Base-by-base conservation (phyloP, 2,329 filamentous ascomycete genomes). In the Alternaria dauci region DNA sequence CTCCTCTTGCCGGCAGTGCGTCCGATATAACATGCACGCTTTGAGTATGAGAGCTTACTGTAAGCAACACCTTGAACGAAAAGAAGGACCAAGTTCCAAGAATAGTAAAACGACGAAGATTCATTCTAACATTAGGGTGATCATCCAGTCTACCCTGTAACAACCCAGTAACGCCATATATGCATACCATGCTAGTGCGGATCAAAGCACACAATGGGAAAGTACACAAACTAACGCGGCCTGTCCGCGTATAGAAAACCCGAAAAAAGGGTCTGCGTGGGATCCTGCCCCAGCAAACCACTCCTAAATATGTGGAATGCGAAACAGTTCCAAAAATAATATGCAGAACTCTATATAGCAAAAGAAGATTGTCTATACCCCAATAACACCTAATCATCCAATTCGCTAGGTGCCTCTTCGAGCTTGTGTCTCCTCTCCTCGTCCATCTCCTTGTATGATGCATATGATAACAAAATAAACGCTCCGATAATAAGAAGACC, bases 371-470 rank as follows among this genome's bases (percentile, higher is more conserved):
- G 34, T 42, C 12, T 25, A 42, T 12, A 25, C 12, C 11, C 20
- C 23, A 11, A 42, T 25, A 18, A 9, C 30, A 25, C 53, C 58
- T 73, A 77, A 30, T 81, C 80, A 20, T 83, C 82, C 25, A 79
- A 63, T 62, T 83, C 82, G 34, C 78, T 81, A 53, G 81, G 81
- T 44, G 75, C 75, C 44, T 81, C 79, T 25, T 77, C 76, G 4
- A 79, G 63, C 63, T 83, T 88, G 73, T 88, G 89, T 65, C 85
- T 84, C 70, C 89, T 86, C 68, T 96, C 92, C 78, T 97, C 93
- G 46, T 89, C 87, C 89, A 98, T 94, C 81, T 99, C 95, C 52
- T 89, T 87, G 80, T 94, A 99, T 0, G 94, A 97, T 67, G 93
- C 95, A 88, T 89, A 97, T 71, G 89, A 93, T 44, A 99, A 79